These are phyloP conservation scores for Sophora flavescens DNA, from an alignment of 306 rosid genomes.

Conservation along the genomic window DNA sequence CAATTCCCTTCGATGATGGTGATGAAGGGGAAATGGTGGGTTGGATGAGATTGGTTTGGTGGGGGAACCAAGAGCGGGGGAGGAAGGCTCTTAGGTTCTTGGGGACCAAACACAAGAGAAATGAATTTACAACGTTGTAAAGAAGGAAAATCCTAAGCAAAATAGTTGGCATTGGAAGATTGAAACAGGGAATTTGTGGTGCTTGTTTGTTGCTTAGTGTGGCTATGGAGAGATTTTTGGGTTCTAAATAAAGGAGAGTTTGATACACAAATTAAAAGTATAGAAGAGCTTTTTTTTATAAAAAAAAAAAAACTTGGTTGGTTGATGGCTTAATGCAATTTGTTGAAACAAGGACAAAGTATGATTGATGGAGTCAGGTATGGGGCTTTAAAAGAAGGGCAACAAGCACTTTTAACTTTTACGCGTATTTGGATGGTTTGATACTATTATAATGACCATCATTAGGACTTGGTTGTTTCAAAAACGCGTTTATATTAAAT, in stretches of 20 bases:
- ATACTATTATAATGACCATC: background rate
- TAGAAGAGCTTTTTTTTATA: background rate
- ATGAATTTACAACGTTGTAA: constrained; percentile 58
- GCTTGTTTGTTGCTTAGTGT: background rate
- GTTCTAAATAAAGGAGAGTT: constrained; percentile 22
- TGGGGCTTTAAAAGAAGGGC: background rate
- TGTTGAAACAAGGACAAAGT: background rate
- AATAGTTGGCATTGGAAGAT: constrained; percentile 61
- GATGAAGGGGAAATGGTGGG: background rate
- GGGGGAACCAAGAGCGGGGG: constrained; percentile 53
- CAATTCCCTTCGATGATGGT: background rate
- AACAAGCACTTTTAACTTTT: constrained; percentile 10
- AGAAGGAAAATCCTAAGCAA: constrained; percentile 58
- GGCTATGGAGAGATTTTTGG: constrained; percentile 41
- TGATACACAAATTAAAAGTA: background rate
- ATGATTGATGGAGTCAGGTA: background rate
- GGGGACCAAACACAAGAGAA: constrained; percentile 55
- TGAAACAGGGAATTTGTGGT: constrained; percentile 27
- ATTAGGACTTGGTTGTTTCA: constrained; percentile 36
- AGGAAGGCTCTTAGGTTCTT: constrained; percentile 49
- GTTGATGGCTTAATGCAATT: no score
- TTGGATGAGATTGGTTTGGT: constrained; percentile 18
- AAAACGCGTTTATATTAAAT: constrained; percentile 57
- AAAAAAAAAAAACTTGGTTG: no score
- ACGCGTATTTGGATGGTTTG: constrained; percentile 48